Base-by-base conservation (phyloP, 768 basidiomycete species). In the Hypholoma fasciculare region DNA sequence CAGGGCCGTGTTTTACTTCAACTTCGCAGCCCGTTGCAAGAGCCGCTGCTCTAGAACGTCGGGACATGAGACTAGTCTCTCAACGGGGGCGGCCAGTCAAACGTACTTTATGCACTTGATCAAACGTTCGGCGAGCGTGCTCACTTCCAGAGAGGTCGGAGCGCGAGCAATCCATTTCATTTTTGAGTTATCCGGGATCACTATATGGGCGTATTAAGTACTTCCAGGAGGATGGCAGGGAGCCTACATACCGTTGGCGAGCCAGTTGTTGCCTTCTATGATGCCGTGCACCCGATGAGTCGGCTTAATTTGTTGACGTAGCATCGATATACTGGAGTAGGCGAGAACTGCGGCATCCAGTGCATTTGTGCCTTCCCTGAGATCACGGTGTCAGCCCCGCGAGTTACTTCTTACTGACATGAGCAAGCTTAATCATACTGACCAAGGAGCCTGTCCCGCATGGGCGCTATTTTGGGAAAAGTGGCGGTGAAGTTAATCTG, bases 281-380 rank as follows among this genome's bases (percentile, higher is more conserved):
- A 91, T 78, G 3, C 94, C 92, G 65, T 94, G 89, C 7, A 94
- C 78, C 20, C 94, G 87, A 61, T 88, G 82, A 47, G 87, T 83
- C 0, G 94, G 94, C 69, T 87, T 86, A 58, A 94, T 85, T 74
- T 96, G 94, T 70, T 96, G 94, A 12, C 94, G 83, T 48, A 96
- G 79, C 20, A 86, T 85, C 3, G 92, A 88, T 42, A 96, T 80
- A 48, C 83, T 80, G 7, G 87, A 85, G 69, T 96, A 95, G 0
- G 92, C 89, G 8, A 92, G 73, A 68, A 94, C 89, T 0, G 93
- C 93, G 0, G 94, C 94, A 66, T 96, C 94, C 44, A 93, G 81
- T 12, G 93, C 92, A 66, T 95, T 95, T 42, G 81, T 82, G 20
- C 89, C 93, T 71, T 95, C 90, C 89, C 82, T 82, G 58, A 44